These are phyloP conservation scores for Lecanosticta acicola DNA, from an alignment of 2,329 filamentous ascomycete genomes.

Conservation along the genomic window DNA sequence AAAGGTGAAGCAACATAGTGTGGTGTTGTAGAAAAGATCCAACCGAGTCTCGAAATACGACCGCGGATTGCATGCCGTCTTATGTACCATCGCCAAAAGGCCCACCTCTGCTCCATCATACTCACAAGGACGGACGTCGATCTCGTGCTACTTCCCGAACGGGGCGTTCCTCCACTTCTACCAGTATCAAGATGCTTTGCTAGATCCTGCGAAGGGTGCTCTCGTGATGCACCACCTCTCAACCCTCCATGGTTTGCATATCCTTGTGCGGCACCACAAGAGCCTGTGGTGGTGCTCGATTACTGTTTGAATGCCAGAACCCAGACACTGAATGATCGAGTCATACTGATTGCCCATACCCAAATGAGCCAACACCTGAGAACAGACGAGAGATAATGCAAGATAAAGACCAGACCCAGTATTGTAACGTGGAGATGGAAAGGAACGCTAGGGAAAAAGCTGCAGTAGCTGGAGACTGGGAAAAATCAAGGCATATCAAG, in stretches of 20 bases:
- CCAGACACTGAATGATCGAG: too few species aligned
- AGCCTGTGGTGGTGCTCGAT: background rate
- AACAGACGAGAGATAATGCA: background rate
- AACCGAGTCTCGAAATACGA: too few species aligned
- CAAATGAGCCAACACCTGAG: background rate
- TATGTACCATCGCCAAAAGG: too few species aligned
- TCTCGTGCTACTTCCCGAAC: background rate
- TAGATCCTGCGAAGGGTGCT: background rate
- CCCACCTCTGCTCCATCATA: background rate
- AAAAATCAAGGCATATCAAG: background rate
- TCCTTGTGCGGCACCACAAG: background rate
- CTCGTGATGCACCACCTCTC: background rate
- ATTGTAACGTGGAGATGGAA: background rate
- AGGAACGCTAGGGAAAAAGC: background rate
- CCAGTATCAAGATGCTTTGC: background rate
- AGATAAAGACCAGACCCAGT: background rate
- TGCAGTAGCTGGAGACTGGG: background rate
- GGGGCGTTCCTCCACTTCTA: background rate
- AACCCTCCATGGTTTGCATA: background rate
- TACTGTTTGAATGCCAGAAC: background rate
- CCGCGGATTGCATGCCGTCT: too few species aligned
- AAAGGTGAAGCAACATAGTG: conserved; percentile 5
- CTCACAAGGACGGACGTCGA: background rate
- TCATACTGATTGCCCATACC: too few species aligned
- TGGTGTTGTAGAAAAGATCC: background rate